A percentile compares a stretch with the other conserved stretches of the same genome.
phyloP scores from a whole-genome alignment of 805 yeast species.

The Blastobotrys americana region DNA sequence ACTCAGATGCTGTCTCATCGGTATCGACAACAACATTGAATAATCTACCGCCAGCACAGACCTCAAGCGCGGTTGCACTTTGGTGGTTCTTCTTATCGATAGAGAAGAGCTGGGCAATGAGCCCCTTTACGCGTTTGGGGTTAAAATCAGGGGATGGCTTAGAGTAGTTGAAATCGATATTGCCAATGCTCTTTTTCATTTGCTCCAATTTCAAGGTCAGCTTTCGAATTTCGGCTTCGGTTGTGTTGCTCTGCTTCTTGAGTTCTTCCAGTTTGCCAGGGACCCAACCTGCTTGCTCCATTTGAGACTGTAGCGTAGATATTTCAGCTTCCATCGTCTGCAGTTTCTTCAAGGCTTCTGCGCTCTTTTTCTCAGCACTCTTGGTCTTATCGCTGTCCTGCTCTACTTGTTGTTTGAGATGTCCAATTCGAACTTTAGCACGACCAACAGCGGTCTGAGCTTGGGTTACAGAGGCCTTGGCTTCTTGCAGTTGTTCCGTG shows the following conservation, averaged over 20 bases:
- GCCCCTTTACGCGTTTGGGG: conserved; percentile 64
- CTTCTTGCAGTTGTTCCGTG: conserved; percentile 57
- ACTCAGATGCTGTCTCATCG: conserved; percentile 73
- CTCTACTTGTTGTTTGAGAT: conserved; percentile 50
- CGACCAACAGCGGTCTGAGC: conserved; percentile 52
- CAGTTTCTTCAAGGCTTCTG: conserved; percentile 37
- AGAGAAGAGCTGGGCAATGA: conserved; percentile 77
- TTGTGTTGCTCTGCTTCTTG: conserved; percentile 19
- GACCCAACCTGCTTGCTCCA: conserved; percentile 43
- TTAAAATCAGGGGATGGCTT: conserved; percentile 58
- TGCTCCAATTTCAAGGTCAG: conserved; percentile 44
- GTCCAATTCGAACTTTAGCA: conserved; percentile 49
- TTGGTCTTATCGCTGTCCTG: conserved; percentile 28
- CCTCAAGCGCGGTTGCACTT: conserved; percentile 78
- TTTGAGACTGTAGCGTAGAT: conserved; percentile 34
- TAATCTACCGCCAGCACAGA: conserved; percentile 87
- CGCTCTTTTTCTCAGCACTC: conserved; percentile 47
- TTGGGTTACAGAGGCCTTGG: conserved; percentile 48
- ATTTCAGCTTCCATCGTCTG: conserved; percentile 37
- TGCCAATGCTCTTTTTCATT: conserved; percentile 57
- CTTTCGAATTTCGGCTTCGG: conserved; percentile 40
- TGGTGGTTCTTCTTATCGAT: conserved; percentile 49
- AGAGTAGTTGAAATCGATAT: conserved; percentile 67
- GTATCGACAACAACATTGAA: conserved; percentile 88
- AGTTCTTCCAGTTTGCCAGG: conserved; percentile 21